Evolutionary conservation across 257 asterid species (phyloP), one percentile per base, ranked within the genome.

Genomic region (Solanum chiquidenum): DNA sequence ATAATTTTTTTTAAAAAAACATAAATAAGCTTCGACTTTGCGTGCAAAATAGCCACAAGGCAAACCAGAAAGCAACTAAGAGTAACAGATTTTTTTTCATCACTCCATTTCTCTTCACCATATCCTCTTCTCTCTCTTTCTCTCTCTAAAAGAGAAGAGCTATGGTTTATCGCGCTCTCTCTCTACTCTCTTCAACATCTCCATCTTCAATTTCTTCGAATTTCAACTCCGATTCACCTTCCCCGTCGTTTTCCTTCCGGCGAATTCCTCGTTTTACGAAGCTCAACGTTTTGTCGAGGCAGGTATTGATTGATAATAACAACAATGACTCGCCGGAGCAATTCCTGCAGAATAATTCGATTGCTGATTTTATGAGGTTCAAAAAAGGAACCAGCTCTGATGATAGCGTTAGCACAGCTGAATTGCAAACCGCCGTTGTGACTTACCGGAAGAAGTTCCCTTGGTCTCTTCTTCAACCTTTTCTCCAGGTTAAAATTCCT

Each of bases 281-380:
- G 35, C 84, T 90, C 77, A 93, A 88, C 16, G 86, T 91, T 76
- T 89, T 76, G 3, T 89, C 93, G 64, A 92, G 85, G 76, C 89
- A 90, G 82, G 77, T 80, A 6, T 42, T 46, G 52, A 42, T 42
- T 2, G 89, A 85, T 20, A 91, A 90, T 25, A 89, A 8, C 68
- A 58, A 58, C 68, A 58, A 92, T 88, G 93, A 89, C 68, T 91
- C 98, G 2, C 89, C 95, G 5, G 96, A 95, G 27, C 92, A 91
- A 55, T 97, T 96, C 88, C 73, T 90, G 89, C 90, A 89, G 88
- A 94, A 91, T 89, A 97, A 94, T 89, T 95, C 98, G 10, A 94
- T 95, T 90, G 98, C 98, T 25, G 99, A 97, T 91, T 97, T 95
- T 93, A 97, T 96, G 99, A 93, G 99, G 93, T 96, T 95, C 71